phyloP scores from a whole-genome alignment of 208 protist genomes.

The Crithidia expoeki region DNA sequence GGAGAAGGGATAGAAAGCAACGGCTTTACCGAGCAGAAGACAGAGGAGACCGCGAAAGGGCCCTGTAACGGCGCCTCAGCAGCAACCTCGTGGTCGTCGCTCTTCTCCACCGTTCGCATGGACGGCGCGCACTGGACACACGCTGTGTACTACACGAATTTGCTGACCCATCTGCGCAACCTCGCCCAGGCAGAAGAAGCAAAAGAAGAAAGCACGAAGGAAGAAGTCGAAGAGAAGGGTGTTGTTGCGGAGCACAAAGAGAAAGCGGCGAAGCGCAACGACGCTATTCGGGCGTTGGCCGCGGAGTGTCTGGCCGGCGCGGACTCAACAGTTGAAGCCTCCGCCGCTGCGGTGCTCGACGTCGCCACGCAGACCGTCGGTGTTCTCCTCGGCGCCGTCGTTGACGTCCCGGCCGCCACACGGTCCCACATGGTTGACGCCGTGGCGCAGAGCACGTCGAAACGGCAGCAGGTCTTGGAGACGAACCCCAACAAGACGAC shows the following conservation, averaged over 20 bases:
- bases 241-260: background rate
- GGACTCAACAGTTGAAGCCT: slow-evolving; percentile 16
- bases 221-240: background rate
- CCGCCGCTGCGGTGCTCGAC: slow-evolving; percentile 35
- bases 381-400: slow-evolving; percentile 20
- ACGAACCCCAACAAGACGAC: background rate
- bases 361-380: slow-evolving; percentile 29
- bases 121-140: slow-evolving; percentile 42
- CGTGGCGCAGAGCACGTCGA: slow-evolving; percentile 35
- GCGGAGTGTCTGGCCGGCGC: slow-evolving; percentile 18
- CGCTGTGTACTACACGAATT: slow-evolving; percentile 38
- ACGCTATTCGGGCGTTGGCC: slow-evolving; percentile 14
- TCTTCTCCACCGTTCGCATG: slow-evolving; percentile 33
- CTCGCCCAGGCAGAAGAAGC: slow-evolving; percentile 1
- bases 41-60: background rate
- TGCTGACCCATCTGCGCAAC: slow-evolving; percentile 26
- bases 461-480: slow-evolving; percentile 14
- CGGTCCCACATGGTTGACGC: slow-evolving; percentile 35
- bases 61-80: background rate
- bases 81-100: slow-evolving; percentile 15
- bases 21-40: background rate
- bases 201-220: too few relatives aligned
- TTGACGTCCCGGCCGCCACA: slow-evolving; percentile 28
- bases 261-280: background rate
- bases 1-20: background rate